phyloP scores from a whole-genome alignment of 768 basidiomycete genomes.

The Pholiota microspora region DNA sequence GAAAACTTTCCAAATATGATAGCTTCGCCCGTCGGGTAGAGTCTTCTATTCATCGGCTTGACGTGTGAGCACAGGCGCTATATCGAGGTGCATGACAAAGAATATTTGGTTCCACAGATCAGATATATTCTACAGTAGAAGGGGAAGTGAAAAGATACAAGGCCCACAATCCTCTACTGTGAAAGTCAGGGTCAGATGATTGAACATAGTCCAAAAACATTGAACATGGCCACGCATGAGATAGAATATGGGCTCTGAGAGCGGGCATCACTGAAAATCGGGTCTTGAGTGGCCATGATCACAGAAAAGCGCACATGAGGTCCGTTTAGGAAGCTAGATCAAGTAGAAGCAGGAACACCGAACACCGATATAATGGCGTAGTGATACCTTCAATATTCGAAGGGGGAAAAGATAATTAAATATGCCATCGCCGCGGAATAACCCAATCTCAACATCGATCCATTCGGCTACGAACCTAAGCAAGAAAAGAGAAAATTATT shows the following conservation, averaged over 20 bases:
- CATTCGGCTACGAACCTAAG: not conserved
- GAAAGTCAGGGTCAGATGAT: constrained; percentile 18
- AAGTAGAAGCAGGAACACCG: constrained; percentile 12
- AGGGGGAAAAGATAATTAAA: constrained; percentile 8
- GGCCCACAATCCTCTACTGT: constrained; percentile 11
- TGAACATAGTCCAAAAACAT: constrained; percentile 2
- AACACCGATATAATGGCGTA: constrained; percentile 11
- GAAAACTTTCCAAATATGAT: constrained; percentile 5
- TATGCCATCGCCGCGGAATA: constrained; percentile 12
- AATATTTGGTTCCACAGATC: constrained; percentile 12
- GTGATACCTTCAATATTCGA: constrained; percentile 5
- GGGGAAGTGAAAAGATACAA: constrained; percentile 10
- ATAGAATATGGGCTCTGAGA: constrained; percentile 1
- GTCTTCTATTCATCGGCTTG: constrained; percentile 4
- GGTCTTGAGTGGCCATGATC: constrained; percentile 14
- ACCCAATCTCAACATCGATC: not conserved
- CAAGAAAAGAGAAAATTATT: not conserved
- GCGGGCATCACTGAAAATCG: constrained; percentile 14
- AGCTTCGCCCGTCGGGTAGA: constrained; percentile 1
- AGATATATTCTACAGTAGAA: constrained; percentile 17
- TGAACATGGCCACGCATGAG: constrained; percentile 12
- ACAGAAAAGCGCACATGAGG: constrained; percentile 7
- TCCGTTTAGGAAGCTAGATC: constrained; percentile 8
- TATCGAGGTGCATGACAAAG: constrained; percentile 6
- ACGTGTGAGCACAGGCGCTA: constrained; percentile 11